Percentiles rank a stretch among this genome's conserved stretches.
These are phyloP conservation scores for Rhizopogon parksii DNA, from an alignment of 1,284 basidiomycete genomes.

Conservation along the genomic window DNA sequence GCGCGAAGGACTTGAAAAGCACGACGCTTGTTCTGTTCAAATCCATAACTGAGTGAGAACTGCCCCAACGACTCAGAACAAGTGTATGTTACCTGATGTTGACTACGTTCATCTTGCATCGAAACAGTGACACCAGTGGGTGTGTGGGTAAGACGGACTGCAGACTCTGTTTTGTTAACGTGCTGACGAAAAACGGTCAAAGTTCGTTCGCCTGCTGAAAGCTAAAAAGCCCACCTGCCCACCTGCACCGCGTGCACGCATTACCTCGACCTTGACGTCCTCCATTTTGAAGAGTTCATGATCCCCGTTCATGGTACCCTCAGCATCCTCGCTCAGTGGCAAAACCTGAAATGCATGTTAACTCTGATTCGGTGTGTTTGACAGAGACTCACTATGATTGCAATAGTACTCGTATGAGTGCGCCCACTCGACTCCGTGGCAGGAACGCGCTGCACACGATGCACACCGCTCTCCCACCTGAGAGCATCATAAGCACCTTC, in stretches of 20 bases:
- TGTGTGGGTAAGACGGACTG: slow-evolving; percentile 90
- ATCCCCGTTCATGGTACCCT: slow-evolving; percentile 29
- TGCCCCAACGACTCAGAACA: slow-evolving; percentile 1
- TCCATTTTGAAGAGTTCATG: slow-evolving; percentile 72
- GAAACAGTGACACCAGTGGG: slow-evolving; percentile 94
- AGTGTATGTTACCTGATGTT: slow-evolving; percentile 67
- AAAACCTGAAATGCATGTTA: slow-evolving; percentile 50
- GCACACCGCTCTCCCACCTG: slow-evolving; percentile 91
- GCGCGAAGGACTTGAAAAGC: slow-evolving; percentile 85
- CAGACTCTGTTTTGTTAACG: slow-evolving; percentile 98
- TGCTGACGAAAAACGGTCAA: slow-evolving; percentile 47
- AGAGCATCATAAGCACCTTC: slow-evolving; percentile 73
- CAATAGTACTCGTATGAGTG: slow-evolving; percentile 90
- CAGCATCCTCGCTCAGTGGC: slow-evolving; percentile 63
- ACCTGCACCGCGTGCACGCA: slow-evolving; percentile 92
- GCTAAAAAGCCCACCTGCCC: slow-evolving; percentile 62
- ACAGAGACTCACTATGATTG: slow-evolving; percentile 63
- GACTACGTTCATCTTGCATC: slow-evolving; percentile 97
- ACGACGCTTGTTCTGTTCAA: slow-evolving; percentile 69
- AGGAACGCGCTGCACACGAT: slow-evolving; percentile 92
- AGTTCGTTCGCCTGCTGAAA: neutral
- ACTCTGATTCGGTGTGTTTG: neutral
- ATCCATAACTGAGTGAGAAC: neutral
- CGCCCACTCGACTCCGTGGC: slow-evolving; percentile 83
- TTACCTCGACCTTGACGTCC: slow-evolving; percentile 87